phyloP scores from a whole-genome alignment of 441 rosid species.

The Corymbia calophylla region DNA sequence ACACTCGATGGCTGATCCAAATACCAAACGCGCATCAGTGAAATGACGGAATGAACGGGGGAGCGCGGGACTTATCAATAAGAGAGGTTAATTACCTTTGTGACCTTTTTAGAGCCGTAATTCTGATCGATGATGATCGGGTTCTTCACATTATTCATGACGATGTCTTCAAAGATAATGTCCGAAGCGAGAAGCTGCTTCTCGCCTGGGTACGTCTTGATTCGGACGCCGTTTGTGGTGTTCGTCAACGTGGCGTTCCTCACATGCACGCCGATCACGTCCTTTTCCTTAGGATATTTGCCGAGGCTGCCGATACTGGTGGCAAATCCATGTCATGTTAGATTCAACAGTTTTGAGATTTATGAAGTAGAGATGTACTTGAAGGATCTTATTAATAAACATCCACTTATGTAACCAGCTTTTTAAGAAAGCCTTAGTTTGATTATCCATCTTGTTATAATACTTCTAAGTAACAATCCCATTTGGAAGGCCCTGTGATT shows the following conservation, averaged over 20 bases:
- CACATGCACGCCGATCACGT: not conserved
- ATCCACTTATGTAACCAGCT: not conserved
- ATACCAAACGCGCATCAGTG: not conserved
- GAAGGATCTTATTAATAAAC: not conserved
- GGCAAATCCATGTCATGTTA: not conserved
- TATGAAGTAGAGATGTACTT: not conserved
- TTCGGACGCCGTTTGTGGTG: constrained; percentile 4
- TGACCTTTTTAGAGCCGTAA: not conserved
- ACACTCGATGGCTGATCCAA: constrained; percentile 11
- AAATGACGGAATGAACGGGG: not conserved
- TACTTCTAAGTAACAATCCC: not conserved
- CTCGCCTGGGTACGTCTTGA: constrained; percentile 6
- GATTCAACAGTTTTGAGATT: not conserved
- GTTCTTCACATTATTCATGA: constrained; percentile 2
- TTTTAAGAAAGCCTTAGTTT: not conserved
- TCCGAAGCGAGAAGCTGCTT: not conserved
- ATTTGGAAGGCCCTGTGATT: not conserved
- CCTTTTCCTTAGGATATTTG: not conserved
- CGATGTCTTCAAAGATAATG: constrained; percentile 7
- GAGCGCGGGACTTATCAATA: not conserved
- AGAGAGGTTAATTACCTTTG: not conserved
- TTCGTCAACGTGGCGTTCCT: not conserved
- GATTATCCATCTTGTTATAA: not conserved
- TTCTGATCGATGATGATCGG: constrained; percentile 9
- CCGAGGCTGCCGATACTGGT: constrained; percentile 8